Evolutionary conservation across 768 basidiomycete genomes (phyloP), one percentile per base, ranked within the genome.

Genomic region (Tulasnella sp.): DNA sequence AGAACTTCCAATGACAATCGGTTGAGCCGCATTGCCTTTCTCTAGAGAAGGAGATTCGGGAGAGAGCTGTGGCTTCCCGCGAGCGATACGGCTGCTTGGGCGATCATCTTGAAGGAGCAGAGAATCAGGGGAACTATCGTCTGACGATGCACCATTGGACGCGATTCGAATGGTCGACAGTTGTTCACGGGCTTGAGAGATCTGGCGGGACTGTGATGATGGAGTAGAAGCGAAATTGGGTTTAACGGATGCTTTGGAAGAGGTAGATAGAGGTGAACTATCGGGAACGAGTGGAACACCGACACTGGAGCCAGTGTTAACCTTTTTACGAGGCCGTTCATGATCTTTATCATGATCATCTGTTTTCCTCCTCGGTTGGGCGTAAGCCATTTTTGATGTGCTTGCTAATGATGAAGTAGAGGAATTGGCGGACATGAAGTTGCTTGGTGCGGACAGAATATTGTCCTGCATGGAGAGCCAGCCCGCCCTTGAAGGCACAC

Each of bases 261-360:
- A 45, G 34, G 53, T 55, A 37, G 20, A 53, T 28, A 45, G 53
- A 52, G 22, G 55, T 41, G 27, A 60, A 55, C 20, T 57, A 58
- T 31, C 63, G 63, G 48, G 66, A 53, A 60, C 69, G 67, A 64
- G 44, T 65, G 63, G 25, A 78, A 79, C 54, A 69, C 70, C n/a
- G n/a, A n/a, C 35, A 13, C 35, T 28, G 4, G 47, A 22, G 16
- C 49, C 49, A 42, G 49, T 51, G 61, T 84, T 79, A 34, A 76
- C 59, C 58, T 77, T 77, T 67, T 87, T 87, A 53, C 78, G 77
- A 44, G 83, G 83, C 33, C 75, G 75, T 19, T 78, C 75, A 53
- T 60, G 61, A 34, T 41, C 49, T 47, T 59, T 66, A 32, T 74
- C 72, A 45, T 67, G 62, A 40, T 66, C 64, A 15, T 66, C 67